A percentile compares a stretch with the other conserved stretches of the same genome.
phyloP scores from a whole-genome alignment of 2,329 filamentous ascomycete species.

The Trichoderma endophyticum region DNA sequence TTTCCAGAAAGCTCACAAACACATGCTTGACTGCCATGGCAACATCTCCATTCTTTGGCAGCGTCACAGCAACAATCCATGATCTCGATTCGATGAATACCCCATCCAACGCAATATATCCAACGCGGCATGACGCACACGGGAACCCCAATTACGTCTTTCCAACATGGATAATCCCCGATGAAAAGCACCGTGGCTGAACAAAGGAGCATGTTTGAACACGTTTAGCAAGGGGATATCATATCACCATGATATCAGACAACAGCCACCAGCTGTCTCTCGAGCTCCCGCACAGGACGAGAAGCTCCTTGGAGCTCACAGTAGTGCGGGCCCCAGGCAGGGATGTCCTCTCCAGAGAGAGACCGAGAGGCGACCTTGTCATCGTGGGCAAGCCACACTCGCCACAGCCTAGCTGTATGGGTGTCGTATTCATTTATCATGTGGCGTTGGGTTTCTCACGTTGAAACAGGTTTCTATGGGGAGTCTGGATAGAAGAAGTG shows the following conservation, averaged over 20 bases:
- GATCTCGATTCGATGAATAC: not conserved
- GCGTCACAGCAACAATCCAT: not conserved
- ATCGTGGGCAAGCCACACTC: conserved; percentile 1
- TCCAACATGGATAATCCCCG: not conserved
- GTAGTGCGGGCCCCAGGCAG: not conserved
- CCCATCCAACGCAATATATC: not conserved
- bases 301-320: not conserved
- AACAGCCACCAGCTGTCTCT: not conserved
- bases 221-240: not conserved
- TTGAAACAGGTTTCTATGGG: conserved; percentile 7
- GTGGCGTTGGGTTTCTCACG: not conserved
- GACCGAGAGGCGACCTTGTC: conserved; percentile 1
- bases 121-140: conserved; percentile 8
- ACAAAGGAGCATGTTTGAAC: not conserved
- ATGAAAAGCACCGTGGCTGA: not conserved
- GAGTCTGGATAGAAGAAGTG: not conserved
- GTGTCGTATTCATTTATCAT: conserved; percentile 15
- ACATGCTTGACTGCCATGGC: not conserved
- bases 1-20: not conserved
- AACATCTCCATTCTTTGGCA: not conserved
- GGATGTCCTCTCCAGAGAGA: not conserved
- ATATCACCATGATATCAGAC: conserved; percentile 18
- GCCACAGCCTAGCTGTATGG: conserved; percentile 7
- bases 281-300: not conserved
- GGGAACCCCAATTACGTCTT: not conserved